Conservation (phyloP, 2,329 filamentous ascomycete genomes). For the Hymenoscyphus repandus region DNA sequence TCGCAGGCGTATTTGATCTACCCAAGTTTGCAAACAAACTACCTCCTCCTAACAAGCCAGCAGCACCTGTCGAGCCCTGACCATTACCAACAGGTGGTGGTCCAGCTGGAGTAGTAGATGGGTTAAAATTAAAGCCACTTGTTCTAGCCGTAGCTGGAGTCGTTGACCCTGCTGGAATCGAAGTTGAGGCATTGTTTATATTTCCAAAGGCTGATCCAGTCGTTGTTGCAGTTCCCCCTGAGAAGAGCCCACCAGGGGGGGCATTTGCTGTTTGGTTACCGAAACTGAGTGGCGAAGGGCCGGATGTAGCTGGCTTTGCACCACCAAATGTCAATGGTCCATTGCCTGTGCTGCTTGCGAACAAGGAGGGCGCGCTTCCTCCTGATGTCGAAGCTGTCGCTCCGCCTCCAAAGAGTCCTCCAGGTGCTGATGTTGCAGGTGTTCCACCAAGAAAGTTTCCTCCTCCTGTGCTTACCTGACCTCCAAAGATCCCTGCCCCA, state of each 20-base stretch:
- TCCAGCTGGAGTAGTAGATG: conserved; percentile 31
- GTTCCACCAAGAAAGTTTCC: conserved; percentile 30
- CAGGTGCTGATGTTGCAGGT: conserved; percentile 11
- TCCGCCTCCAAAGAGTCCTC: too few species aligned
- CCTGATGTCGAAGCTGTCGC: conserved; percentile 16
- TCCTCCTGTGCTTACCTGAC: background rate
- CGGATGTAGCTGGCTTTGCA: too few species aligned
- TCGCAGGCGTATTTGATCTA: conserved; percentile 1
- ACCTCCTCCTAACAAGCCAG: conserved; percentile 1
- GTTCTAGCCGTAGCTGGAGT: conserved; percentile 25
- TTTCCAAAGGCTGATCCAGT: too few species aligned
- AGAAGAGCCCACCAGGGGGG: conserved; percentile 4
- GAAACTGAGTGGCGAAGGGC: too few species aligned
- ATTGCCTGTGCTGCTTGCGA: conserved; percentile 27
- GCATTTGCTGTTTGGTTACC: too few species aligned
- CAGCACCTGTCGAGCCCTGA: conserved; percentile 9
- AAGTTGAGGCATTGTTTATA: too few species aligned
- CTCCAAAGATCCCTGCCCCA: conserved; percentile 10
- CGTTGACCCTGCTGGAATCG: conserved; percentile 22
- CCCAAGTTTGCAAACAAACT: conserved; percentile 15
- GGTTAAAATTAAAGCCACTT: conserved; percentile 14
- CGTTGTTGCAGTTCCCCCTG: too few species aligned
- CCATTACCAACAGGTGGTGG: conserved; percentile 26
- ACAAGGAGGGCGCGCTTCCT: conserved; percentile 18
- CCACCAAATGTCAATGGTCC: too few species aligned